These are phyloP conservation scores for Ceratocystis alfenasii DNA, from an alignment of 2,329 filamentous ascomycete species.

Conservation along the genomic window DNA sequence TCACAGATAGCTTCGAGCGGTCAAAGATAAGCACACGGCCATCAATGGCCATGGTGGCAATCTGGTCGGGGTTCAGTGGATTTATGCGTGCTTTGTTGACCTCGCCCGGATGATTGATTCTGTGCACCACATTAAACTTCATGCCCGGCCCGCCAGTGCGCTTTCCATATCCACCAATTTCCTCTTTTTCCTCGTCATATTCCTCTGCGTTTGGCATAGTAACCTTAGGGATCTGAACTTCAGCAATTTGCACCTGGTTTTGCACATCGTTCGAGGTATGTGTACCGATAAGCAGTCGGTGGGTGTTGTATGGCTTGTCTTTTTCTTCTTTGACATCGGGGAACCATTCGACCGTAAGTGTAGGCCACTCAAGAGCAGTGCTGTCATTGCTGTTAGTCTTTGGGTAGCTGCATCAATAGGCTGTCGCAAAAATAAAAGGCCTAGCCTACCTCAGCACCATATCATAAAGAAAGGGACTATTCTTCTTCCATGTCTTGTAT, in stretches of 20 bases:
- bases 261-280: slow-evolving; percentile 77
- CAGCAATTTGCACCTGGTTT: slow-evolving; percentile 91
- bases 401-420: not conserved
- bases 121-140: slow-evolving; percentile 85
- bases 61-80: slow-evolving; percentile 92
- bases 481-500: slow-evolving; percentile 99
- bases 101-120: slow-evolving; percentile 90
- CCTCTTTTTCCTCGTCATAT: slow-evolving; percentile 82
- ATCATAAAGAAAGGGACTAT: slow-evolving; percentile 94
- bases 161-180: slow-evolving; percentile 86
- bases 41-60: slow-evolving; percentile 83
- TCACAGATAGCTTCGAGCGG: slow-evolving; percentile 78
- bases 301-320: slow-evolving; percentile 75
- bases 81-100: slow-evolving; percentile 98
- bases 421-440: not conserved
- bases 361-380: slow-evolving; percentile 93
- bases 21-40: slow-evolving; percentile 88
- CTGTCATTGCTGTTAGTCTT: slow-evolving; percentile 32
- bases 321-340: slow-evolving; percentile 83
- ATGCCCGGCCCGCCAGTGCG: slow-evolving; percentile 57
- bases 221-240: slow-evolving; percentile 81
- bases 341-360: slow-evolving; percentile 94
- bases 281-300: slow-evolving; percentile 84
- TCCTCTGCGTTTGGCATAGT: slow-evolving; percentile 62
- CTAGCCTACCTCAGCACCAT: slow-evolving; percentile 66